phyloP scores from a whole-genome alignment of 1,139 yeast species.

The Geotrichum australiense region DNA sequence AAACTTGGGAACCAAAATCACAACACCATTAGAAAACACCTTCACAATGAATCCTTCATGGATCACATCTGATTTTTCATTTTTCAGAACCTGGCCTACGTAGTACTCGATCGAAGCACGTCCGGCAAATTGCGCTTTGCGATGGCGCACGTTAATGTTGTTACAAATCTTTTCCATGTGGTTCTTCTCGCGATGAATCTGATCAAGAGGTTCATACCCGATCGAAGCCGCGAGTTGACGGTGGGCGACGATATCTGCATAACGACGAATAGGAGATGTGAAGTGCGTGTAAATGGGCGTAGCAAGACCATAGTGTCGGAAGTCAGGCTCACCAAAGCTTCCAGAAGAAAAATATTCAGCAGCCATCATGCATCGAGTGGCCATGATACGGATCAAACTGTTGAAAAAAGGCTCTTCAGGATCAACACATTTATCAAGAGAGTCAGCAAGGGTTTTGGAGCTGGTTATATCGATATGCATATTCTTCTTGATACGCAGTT shows the following conservation, averaged over 20 bases:
- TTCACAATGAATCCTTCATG: slow-evolving; percentile 92
- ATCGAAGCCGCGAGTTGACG: slow-evolving; percentile 97
- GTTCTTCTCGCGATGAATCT: slow-evolving; percentile 76
- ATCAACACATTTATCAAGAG: slow-evolving; percentile 82
- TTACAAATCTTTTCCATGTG: slow-evolving; percentile 86
- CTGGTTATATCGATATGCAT: slow-evolving; percentile 73
- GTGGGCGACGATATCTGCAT: slow-evolving; percentile 96
- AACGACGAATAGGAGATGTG: slow-evolving; percentile 97
- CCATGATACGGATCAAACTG: slow-evolving; percentile 90
- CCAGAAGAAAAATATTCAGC: slow-evolving; percentile 97
- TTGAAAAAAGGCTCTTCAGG: slow-evolving; percentile 83
- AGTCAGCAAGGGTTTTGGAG: slow-evolving; percentile 88
- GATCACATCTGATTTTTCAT: slow-evolving; percentile 29
- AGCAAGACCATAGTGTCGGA: slow-evolving; percentile 94
- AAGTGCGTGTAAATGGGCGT: slow-evolving; percentile 97
- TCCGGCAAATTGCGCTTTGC: slow-evolving; percentile 98
- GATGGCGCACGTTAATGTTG: slow-evolving; percentile 87
- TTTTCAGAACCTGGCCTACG: slow-evolving; percentile 93
- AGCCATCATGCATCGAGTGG: slow-evolving; percentile 98
- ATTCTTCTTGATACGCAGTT: slow-evolving; percentile 72
- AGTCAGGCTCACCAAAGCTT: slow-evolving; percentile 86
- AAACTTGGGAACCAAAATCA: slow-evolving; percentile 91
- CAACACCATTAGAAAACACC: slow-evolving; percentile 91
- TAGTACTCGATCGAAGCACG: slow-evolving; percentile 96
- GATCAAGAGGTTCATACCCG: slow-evolving; percentile 78